Evolutionary conservation across 2,329 filamentous ascomycete genomes (phyloP).

Genomic region (Beauveria australis): DNA sequence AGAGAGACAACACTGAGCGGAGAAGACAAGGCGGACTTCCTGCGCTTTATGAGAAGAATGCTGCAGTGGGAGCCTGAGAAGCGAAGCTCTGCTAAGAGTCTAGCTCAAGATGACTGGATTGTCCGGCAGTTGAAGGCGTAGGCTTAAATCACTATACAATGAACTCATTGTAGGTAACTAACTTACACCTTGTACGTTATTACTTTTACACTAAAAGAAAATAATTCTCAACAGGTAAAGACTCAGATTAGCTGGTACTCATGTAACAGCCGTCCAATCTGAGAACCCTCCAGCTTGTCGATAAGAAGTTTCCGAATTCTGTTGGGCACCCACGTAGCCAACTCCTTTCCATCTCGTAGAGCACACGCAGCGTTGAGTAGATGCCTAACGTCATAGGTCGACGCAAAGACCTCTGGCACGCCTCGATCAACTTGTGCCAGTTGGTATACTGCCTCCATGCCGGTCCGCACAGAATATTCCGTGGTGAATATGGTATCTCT

Average conservation of each 20-base stretch:
- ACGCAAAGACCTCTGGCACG: neutral
- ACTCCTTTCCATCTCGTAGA: neutral
- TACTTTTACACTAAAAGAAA: neutral
- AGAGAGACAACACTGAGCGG: slow-evolving; percentile 29
- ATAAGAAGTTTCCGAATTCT: neutral
- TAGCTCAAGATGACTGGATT: slow-evolving; percentile 8
- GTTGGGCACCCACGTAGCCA: neutral
- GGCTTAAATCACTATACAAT: no score
- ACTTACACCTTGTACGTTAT: no score
- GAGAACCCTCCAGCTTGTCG: neutral
- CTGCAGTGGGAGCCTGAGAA: slow-evolving; percentile 27
- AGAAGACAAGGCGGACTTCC: slow-evolving; percentile 21
- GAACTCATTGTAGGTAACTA: no score
- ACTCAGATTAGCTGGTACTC: neutral
- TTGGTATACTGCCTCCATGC: slow-evolving; percentile 28
- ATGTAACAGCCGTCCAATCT: neutral
- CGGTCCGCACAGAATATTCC: slow-evolving; percentile 28
- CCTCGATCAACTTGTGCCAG: slow-evolving; percentile 3
- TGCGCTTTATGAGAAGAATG: slow-evolving; percentile 29
- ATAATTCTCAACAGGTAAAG: neutral
- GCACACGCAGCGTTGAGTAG: neutral
- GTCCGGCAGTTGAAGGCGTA: neutral
- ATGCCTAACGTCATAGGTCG: neutral
- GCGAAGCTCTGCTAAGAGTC: no score
- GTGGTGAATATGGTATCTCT: slow-evolving; percentile 12